phyloP scores from a whole-genome alignment of 1,284 basidiomycete genomes.

The Neolentinus lepideus region DNA sequence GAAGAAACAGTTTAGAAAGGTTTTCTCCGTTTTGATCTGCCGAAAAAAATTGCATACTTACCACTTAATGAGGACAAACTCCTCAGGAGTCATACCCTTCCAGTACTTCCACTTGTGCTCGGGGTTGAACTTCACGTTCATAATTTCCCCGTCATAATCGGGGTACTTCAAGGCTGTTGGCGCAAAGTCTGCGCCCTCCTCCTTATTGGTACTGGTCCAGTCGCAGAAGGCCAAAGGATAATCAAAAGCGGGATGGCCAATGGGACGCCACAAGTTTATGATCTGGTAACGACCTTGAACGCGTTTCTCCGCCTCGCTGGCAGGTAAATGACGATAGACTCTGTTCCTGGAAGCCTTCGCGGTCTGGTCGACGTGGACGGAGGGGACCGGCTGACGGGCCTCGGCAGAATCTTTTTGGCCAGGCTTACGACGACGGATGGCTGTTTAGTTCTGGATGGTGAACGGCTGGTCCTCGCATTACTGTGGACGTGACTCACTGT shows the following conservation, averaged over 20 bases:
- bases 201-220: too few relatives aligned
- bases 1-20: too few relatives aligned
- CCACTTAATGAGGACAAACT: constrained; percentile 41
- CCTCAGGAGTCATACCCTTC: constrained; percentile 35
- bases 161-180: constrained; percentile 25
- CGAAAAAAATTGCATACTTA: neutral
- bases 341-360: constrained; percentile 37
- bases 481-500: constrained; percentile 39
- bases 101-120: constrained; percentile 43
- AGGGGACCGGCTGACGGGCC: constrained; percentile 40
- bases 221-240: constrained; percentile 42
- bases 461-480: neutral
- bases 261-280: constrained; percentile 51
- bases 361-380: constrained; percentile 56
- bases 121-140: constrained; percentile 28
- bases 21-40: neutral
- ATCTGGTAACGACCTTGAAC: constrained; percentile 46
- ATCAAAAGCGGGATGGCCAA: constrained; percentile 35
- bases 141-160: constrained; percentile 26
- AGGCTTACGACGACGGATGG: constrained; percentile 36
- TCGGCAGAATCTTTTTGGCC: constrained; percentile 30
- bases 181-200: too few relatives aligned
- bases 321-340: constrained; percentile 46
- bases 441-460: constrained; percentile 17
- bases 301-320: constrained; percentile 34